A percentile compares a stretch with the other conserved stretches of the same genome.
These are phyloP conservation scores for Suillus subalutaceus DNA, from an alignment of 768 basidiomycete species.

Conservation along the genomic window DNA sequence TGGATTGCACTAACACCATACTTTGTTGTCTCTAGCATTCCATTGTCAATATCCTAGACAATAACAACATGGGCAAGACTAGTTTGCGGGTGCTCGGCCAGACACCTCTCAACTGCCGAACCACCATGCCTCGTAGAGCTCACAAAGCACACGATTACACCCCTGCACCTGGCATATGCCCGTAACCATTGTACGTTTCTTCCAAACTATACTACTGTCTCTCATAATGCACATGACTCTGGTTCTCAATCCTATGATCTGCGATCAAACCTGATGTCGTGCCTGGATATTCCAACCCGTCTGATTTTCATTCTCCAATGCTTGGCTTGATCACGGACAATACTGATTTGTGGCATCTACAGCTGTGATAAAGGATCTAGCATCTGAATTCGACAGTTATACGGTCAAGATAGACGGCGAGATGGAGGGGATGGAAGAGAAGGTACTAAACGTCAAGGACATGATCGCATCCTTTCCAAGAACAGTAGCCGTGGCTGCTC, in stretches of 20 bases:
- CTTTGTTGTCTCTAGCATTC: not conserved
- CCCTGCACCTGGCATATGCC: slow-evolving; percentile 65
- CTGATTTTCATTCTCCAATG: slow-evolving; percentile 17
- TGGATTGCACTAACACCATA: not conserved
- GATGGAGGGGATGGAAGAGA: slow-evolving; percentile 16
- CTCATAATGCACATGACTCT: slow-evolving; percentile 7
- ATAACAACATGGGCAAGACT: slow-evolving; percentile 22
- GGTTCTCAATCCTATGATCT: not conserved
- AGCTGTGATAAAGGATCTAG: slow-evolving; percentile 31
- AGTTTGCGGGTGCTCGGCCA: slow-evolving; percentile 26
- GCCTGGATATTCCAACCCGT: slow-evolving; percentile 36
- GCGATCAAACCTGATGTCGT: slow-evolving; percentile 20
- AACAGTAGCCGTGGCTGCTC: slow-evolving; percentile 48
- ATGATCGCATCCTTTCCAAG: slow-evolving; percentile 21
- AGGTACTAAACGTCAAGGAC: slow-evolving; percentile 22
- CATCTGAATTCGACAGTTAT: slow-evolving; percentile 24
- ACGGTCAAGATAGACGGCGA: slow-evolving; percentile 32
- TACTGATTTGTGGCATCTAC: slow-evolving; percentile 14
- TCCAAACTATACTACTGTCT: slow-evolving; percentile 14
- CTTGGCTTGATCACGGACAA: not conserved
- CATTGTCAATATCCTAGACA: not conserved
- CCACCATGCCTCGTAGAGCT: slow-evolving; percentile 63
- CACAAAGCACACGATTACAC: slow-evolving; percentile 47
- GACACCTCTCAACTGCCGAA: slow-evolving; percentile 73
- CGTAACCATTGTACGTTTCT: slow-evolving; percentile 71